These are phyloP conservation scores for Spatholobus suberectus DNA, from an alignment of 306 rosid genomes.

Conservation along the genomic window DNA sequence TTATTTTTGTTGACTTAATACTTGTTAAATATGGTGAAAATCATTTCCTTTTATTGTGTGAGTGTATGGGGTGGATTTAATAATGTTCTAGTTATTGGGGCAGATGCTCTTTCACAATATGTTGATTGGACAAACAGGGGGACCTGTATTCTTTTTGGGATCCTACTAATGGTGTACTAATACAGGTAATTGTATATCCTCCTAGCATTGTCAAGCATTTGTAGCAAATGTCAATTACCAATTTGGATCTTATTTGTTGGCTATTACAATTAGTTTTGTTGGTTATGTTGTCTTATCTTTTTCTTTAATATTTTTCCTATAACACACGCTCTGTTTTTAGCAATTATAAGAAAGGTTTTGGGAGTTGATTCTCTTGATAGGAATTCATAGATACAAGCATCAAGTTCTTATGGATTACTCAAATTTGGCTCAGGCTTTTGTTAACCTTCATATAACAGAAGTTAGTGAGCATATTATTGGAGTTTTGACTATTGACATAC, in stretches of 20 bases:
- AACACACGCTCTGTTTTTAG: no score
- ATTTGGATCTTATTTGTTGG: conserved; percentile 27
- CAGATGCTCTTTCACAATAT: conserved; percentile 90
- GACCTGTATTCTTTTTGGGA: conserved; percentile 94
- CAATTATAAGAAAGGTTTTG: no score
- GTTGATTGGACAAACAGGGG: conserved; percentile 97
- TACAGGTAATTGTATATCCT: conserved; percentile 67
- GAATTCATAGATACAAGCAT: no score
- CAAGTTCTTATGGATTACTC: conserved; percentile 78
- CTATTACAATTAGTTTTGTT: conserved; percentile 5
- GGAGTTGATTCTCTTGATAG: no score
- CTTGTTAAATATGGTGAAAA: conserved; percentile 23
- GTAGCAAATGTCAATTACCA: background rate
- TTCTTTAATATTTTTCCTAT: no score
- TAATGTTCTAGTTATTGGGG: conserved; percentile 89
- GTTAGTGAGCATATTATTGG: conserved; percentile 90
- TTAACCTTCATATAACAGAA: conserved; percentile 79
- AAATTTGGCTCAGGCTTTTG: conserved; percentile 73
- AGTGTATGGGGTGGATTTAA: conserved; percentile 83
- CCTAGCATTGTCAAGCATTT: conserved; percentile 21
- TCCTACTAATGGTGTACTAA: conserved; percentile 93
- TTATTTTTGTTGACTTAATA: conserved; percentile 33
- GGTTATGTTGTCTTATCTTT: background rate
- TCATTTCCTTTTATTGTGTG: conserved; percentile 24
- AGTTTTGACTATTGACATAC: no score